These are phyloP conservation scores for Pichia heedii DNA, from an alignment of 805 yeast genomes.

Conservation along the genomic window DNA sequence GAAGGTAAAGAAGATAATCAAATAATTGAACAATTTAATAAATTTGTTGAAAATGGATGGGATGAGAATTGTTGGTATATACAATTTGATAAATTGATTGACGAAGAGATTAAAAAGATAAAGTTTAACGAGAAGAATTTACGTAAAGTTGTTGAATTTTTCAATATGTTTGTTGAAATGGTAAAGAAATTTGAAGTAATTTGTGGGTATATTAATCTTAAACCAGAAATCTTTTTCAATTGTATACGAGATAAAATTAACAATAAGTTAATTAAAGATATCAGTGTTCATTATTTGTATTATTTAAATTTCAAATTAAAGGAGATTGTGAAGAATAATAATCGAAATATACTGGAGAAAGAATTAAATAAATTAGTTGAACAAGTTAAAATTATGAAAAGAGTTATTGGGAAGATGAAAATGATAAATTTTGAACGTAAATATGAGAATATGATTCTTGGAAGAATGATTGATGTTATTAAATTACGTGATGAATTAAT, in stretches of 20 bases:
- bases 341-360: constrained; percentile 3
- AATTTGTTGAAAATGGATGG: too few species aligned
- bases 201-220: too few species aligned
- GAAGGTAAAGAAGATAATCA: too few species aligned
- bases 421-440: neutral
- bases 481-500: neutral
- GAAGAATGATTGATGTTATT: neutral
- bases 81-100: too few species aligned
- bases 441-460: neutral
- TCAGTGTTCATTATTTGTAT: neutral
- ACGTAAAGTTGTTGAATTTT: too few species aligned
- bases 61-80: too few species aligned
- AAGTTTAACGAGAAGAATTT: too few species aligned
- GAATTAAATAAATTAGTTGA: neutral
- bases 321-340: constrained; percentile 1
- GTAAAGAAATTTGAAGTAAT: too few species aligned
- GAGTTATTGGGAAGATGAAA: neutral
- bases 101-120: too few species aligned
- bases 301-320: constrained; percentile 3
- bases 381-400: neutral
- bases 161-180: too few species aligned
- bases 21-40: too few species aligned
- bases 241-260: neutral
- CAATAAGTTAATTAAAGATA: constrained; percentile 1
- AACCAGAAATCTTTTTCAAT: too few species aligned